Evolutionary conservation across 148 eudicot genomes (phyloP).

Genomic region (Nyssa sinensis): DNA sequence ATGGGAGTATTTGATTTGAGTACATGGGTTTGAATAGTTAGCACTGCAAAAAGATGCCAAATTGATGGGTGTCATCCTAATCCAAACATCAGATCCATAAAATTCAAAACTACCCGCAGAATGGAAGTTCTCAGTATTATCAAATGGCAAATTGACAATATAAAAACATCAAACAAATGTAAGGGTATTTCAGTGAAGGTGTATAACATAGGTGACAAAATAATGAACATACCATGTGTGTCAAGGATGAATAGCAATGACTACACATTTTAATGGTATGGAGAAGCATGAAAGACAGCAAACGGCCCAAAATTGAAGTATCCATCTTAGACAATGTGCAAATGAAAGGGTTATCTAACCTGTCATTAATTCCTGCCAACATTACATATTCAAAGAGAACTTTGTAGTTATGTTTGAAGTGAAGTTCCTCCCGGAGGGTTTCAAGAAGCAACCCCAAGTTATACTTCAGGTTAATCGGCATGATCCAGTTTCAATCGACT

Average conservation of each 20-base stretch:
- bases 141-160: neutral
- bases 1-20: no score
- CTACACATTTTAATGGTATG: neutral
- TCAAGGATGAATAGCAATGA: neutral
- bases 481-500: slow-evolving; percentile 63
- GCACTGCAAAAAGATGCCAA: no score
- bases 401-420: slow-evolving; percentile 58
- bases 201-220: no score
- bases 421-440: slow-evolving; percentile 75
- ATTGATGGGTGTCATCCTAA: no score
- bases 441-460: slow-evolving; percentile 74
- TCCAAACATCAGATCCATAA: no score
- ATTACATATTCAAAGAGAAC: slow-evolving; percentile 93
- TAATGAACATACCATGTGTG: neutral
- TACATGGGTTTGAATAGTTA: no score
- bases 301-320: neutral
- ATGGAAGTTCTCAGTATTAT: neutral
- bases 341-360: slow-evolving; percentile 43
- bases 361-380: slow-evolving; percentile 97
- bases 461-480: slow-evolving; percentile 96
- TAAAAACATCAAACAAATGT: neutral
- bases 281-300: neutral
- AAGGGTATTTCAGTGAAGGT: neutral
- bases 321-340: neutral
- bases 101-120: no score